phyloP scores from a whole-genome alignment of 1,284 basidiomycete genomes.

The Ganoderma leucocontextum region DNA sequence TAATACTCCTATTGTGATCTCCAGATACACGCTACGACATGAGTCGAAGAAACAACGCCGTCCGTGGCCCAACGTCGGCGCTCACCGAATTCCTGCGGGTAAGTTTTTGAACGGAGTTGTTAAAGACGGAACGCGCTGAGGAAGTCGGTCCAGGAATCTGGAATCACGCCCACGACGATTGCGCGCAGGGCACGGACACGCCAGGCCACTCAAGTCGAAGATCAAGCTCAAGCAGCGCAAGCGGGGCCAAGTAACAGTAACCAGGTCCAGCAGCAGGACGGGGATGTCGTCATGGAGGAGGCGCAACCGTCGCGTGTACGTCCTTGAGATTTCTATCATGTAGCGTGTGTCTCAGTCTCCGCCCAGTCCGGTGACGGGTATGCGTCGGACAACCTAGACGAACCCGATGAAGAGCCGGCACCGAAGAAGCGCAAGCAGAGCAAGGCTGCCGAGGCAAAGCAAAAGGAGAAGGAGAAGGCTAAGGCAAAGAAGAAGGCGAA shows the following conservation, averaged over 20 bases:
- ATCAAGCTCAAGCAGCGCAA: constrained; percentile 39
- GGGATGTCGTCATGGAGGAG: constrained; percentile 45
- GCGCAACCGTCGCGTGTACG: constrained; percentile 37
- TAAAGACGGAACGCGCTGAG: not conserved
- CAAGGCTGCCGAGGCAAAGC: constrained; percentile 49
- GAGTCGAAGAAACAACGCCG: constrained; percentile 60
- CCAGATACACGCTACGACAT: constrained; percentile 26
- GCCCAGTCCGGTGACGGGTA: constrained; percentile 58
- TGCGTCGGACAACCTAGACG: constrained; percentile 79
- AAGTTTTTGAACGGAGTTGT: constrained; percentile 37
- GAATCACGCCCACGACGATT: constrained; percentile 77
- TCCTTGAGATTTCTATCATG: not conserved
- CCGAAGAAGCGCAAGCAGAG: constrained; percentile 54
- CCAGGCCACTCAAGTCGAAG: constrained; percentile 37
- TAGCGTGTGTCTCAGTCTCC: not conserved
- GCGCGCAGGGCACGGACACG: constrained; percentile 63
- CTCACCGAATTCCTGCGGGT: constrained; percentile 92
- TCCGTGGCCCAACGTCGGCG: constrained; percentile 91
- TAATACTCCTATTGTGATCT: not conserved
- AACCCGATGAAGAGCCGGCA: constrained; percentile 52
- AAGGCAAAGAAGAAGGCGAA: constrained; percentile 55
- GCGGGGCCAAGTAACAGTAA: constrained; percentile 63
- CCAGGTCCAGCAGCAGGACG: constrained; percentile 31
- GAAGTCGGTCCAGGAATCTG: constrained; percentile 66
- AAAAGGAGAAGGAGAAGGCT: constrained; percentile 56